A percentile compares a stretch with the other conserved stretches of the same genome.
phyloP scores from a whole-genome alignment of 768 basidiomycete genomes.

The Cyclocybe cylindracea region DNA sequence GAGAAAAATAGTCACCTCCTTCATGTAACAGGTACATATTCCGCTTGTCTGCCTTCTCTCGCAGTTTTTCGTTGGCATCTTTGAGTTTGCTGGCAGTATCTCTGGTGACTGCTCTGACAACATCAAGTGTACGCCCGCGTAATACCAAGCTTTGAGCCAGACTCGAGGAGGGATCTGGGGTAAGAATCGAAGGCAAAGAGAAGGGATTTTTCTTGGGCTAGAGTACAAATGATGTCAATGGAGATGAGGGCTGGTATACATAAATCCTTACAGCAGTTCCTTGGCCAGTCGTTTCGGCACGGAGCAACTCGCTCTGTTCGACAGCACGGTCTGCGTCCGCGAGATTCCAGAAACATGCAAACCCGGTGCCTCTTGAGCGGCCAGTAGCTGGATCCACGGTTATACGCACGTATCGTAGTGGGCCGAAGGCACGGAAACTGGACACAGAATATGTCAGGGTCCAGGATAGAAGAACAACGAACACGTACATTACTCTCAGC shows the following conservation, averaged over 20 bases:
- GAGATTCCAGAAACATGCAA: constrained; percentile 95
- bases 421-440: constrained; percentile 91
- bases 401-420: constrained; percentile 90
- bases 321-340: constrained; percentile 87
- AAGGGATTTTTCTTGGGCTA: constrained; percentile 84
- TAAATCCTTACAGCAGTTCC: constrained; percentile 24
- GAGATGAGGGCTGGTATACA: neutral
- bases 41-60: constrained; percentile 91
- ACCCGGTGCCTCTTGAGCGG: constrained; percentile 92
- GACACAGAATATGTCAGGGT: constrained; percentile 2
- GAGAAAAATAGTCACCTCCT: constrained; percentile 65
- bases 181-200: constrained; percentile 83
- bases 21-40: constrained; percentile 96
- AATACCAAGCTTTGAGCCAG: constrained; percentile 82
- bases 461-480: neutral
- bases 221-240: neutral
- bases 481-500: constrained; percentile 72
- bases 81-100: constrained; percentile 87
- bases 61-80: constrained; percentile 81
- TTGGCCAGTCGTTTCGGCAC: constrained; percentile 59
- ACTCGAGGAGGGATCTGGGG: constrained; percentile 88
- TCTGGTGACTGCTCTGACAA: constrained; percentile 86
- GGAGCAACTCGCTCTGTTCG: constrained; percentile 74
- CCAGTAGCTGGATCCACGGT: constrained; percentile 82
- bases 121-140: constrained; percentile 91